Conservation (phyloP, 2,329 filamentous ascomycete genomes). For the Fusarium torreyae region DNA sequence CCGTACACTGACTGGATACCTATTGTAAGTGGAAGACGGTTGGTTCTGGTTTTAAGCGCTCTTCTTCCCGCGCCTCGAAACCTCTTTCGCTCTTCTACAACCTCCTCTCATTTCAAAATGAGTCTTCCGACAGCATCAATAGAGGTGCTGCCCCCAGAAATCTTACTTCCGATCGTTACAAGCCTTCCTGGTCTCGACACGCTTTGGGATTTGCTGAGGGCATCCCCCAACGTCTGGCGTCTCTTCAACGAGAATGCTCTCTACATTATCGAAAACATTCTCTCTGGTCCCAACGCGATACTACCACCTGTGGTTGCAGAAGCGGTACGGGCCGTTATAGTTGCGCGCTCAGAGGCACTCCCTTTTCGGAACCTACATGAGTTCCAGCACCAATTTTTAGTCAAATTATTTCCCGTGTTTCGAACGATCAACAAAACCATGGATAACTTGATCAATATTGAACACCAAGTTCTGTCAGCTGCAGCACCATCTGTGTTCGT, state of each 20-base stretch:
- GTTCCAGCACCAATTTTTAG: conserved; percentile 7
- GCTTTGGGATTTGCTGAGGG: conserved; percentile 34
- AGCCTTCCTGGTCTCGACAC: conserved; percentile 27
- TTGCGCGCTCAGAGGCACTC: conserved; percentile 15
- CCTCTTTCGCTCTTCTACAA: too few relatives aligned
- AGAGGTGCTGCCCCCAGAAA: conserved; percentile 29
- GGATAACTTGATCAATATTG: conserved; percentile 1
- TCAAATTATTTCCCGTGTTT: conserved; percentile 1
- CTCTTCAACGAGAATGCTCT: conserved; percentile 24
- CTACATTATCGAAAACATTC: conserved; percentile 14
- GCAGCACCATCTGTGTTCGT: not conserved
- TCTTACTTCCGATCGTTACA: conserved; percentile 25
- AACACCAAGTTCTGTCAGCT: not conserved
- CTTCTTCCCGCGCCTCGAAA: too few relatives aligned
- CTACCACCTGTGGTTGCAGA: conserved; percentile 9
- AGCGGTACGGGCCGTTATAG: conserved; percentile 19
- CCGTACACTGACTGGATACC: too few relatives aligned
- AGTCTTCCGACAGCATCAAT: conserved; percentile 2
- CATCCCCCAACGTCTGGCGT: conserved; percentile 25
- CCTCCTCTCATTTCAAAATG: too few relatives aligned
- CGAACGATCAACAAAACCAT: not conserved
- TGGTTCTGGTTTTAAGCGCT: too few relatives aligned
- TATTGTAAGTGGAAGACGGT: too few relatives aligned
- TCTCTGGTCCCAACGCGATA: conserved; percentile 26
- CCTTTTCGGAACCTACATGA: conserved; percentile 23